phyloP scores from a whole-genome alignment of 768 basidiomycete species.

The Clitopilus hobsonii region DNA sequence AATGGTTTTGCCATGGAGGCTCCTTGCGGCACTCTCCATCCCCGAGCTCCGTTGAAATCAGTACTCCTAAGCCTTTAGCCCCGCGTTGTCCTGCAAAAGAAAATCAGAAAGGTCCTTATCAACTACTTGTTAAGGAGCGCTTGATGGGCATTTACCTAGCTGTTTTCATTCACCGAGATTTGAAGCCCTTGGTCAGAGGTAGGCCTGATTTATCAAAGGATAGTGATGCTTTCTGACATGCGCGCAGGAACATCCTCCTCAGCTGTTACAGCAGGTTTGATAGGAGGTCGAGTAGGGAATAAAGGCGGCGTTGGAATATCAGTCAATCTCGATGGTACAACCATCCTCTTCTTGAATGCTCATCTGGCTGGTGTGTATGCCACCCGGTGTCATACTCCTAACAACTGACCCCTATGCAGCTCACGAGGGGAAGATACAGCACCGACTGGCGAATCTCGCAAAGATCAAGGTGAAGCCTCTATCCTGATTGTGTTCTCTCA shows the following conservation, averaged over 20 bases:
- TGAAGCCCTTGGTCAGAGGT: constrained; percentile 63
- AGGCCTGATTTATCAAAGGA: constrained; percentile 4
- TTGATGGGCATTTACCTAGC: constrained; percentile 87
- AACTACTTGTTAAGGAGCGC: constrained; percentile 82
- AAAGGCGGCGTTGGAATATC: constrained; percentile 93
- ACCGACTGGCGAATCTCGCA: constrained; percentile 78
- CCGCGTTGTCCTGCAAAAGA: constrained; percentile 38
- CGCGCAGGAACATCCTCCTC: constrained; percentile 66
- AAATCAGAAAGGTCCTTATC: constrained; percentile 67
- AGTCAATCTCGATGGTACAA: constrained; percentile 74
- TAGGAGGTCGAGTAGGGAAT: constrained; percentile 89
- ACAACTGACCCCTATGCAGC: constrained; percentile 33
- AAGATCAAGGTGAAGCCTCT: constrained; percentile 75
- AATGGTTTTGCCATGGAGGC: constrained; percentile 57
- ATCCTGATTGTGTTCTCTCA: background rate
- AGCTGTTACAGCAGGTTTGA: constrained; percentile 83
- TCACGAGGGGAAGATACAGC: constrained; percentile 68
- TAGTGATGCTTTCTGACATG: constrained; percentile 4
- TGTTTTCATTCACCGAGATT: constrained; percentile 69
- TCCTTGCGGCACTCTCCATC: constrained; percentile 21
- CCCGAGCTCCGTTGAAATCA: constrained; percentile 38
- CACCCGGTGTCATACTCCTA: background rate
- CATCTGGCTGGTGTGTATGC: constrained; percentile 77
- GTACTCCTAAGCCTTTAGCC: constrained; percentile 36
- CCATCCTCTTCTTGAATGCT: constrained; percentile 85